A percentile compares a stretch with the other conserved stretches of the same genome.
These are phyloP conservation scores for Talinum fruticosum DNA, from an alignment of 148 eudicot genomes.

Conservation along the genomic window DNA sequence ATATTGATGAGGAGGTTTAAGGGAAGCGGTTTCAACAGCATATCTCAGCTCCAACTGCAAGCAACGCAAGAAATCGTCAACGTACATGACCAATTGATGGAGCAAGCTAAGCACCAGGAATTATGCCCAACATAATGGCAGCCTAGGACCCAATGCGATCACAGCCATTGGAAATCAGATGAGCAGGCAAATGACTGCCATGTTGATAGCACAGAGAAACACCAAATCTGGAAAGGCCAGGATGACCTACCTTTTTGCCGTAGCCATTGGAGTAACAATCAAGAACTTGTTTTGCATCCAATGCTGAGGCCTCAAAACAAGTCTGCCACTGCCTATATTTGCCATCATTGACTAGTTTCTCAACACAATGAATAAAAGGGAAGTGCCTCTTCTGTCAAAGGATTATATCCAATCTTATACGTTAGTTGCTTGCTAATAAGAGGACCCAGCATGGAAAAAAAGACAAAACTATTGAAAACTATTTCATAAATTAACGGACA, in stretches of 20 bases:
- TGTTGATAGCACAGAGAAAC: too few relatives aligned
- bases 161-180: too few relatives aligned
- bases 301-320: conserved; percentile 48
- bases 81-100: neutral
- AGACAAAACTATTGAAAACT: too few relatives aligned
- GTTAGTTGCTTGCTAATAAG: neutral
- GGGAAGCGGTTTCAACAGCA: conserved; percentile 56
- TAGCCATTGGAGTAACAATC: conserved; percentile 43
- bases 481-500: neutral
- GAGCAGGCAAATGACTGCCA: too few relatives aligned
- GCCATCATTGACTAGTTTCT: conserved; percentile 43
- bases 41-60: conserved; percentile 65
- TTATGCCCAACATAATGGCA: too few relatives aligned
- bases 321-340: conserved; percentile 57
- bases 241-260: conserved; percentile 52
- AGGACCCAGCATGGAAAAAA: neutral
- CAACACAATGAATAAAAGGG: conserved; percentile 66
- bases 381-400: conserved; percentile 56
- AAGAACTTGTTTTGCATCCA: conserved; percentile 44
- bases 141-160: too few relatives aligned
- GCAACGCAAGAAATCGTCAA: neutral
- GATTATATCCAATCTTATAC: neutral
- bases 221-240: neutral
- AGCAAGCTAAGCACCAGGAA: too few relatives aligned
- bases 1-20: conserved; percentile 57